Evolutionary conservation across 768 basidiomycete species (phyloP).

Genomic region (Leccinum incarnatum): DNA sequence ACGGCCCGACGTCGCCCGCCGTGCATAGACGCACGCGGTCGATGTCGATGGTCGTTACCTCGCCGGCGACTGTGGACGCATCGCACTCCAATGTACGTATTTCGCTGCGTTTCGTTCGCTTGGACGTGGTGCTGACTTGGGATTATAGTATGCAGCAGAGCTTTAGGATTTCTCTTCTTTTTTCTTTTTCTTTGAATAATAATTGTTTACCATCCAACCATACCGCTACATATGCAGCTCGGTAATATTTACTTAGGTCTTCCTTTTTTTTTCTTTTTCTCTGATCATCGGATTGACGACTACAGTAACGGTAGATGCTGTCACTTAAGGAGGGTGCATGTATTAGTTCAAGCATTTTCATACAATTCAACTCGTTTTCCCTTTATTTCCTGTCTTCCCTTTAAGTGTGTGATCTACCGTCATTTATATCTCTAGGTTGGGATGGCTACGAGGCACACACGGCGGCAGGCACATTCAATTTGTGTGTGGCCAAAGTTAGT

Average conservation of each 20-base stretch:
- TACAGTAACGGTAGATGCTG: neutral
- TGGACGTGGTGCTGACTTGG: neutral
- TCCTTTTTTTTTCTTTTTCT: neutral
- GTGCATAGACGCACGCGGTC: slow-evolving; percentile 29
- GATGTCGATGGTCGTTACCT: slow-evolving; percentile 23
- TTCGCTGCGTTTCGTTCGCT: neutral
- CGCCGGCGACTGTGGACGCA: slow-evolving; percentile 13
- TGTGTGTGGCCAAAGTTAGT: no score
- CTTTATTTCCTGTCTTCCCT: neutral
- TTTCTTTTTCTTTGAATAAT: neutral
- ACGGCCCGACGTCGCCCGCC: slow-evolving; percentile 10
- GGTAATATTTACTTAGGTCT: slow-evolving; percentile 1
- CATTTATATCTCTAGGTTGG: neutral
- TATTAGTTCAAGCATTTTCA: slow-evolving; percentile 18
- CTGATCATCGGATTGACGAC: slow-evolving; percentile 1
- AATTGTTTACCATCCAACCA: neutral
- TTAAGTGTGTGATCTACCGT: neutral
- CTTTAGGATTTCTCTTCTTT: slow-evolving; percentile 8
- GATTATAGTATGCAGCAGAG: slow-evolving; percentile 24
- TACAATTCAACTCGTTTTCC: slow-evolving; percentile 5
- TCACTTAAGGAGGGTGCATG: slow-evolving; percentile 6
- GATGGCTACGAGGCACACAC: neutral
- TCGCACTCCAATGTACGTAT: slow-evolving; percentile 17
- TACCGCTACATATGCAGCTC: neutral
- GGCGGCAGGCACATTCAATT: no score